Conservation (phyloP, 2,329 filamentous ascomycete genomes). For the Dactylellina sp. region DNA sequence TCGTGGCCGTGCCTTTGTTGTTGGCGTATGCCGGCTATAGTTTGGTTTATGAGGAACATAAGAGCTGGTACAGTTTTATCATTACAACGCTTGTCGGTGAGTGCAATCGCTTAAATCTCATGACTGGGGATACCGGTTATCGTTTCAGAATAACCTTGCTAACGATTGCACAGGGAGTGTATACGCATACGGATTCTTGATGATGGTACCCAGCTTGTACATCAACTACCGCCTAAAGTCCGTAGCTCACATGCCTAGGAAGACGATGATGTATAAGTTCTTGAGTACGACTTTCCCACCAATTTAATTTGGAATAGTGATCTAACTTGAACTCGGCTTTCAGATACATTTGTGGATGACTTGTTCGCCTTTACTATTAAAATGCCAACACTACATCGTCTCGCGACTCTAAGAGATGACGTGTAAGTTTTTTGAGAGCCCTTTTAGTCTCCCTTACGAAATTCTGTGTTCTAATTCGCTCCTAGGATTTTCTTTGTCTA, state of each 20-base stretch:
- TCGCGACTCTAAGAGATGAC: slow-evolving; percentile 93
- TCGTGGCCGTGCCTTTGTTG: slow-evolving; percentile 87
- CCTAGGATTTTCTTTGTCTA: slow-evolving; percentile 90
- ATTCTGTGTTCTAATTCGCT: slow-evolving; percentile 1
- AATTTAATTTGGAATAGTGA: neutral
- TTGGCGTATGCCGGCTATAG: slow-evolving; percentile 91
- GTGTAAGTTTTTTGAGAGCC: slow-evolving; percentile 65
- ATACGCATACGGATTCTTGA: slow-evolving; percentile 97
- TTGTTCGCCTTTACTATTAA: slow-evolving; percentile 99
- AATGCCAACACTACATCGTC: slow-evolving; percentile 92
- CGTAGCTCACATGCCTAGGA: slow-evolving; percentile 95
- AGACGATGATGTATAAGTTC: slow-evolving; percentile 75
- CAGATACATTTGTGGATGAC: slow-evolving; percentile 99
- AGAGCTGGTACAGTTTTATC: slow-evolving; percentile 97
- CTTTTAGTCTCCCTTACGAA: neutral
- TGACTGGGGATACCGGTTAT: neutral
- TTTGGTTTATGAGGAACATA: slow-evolving; percentile 90
- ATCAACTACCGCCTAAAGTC: slow-evolving; percentile 98
- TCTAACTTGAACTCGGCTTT: slow-evolving; percentile 64
- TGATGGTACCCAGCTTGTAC: slow-evolving; percentile 98
- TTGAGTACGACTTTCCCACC: slow-evolving; percentile 36
- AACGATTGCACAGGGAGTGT: slow-evolving; percentile 66
- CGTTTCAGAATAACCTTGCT: neutral
- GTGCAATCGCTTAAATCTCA: slow-evolving; percentile 66
- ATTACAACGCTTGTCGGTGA: slow-evolving; percentile 87